Evolutionary conservation across 345 rosid genomes (phyloP).

Genomic region (Garcia nutans): DNA sequence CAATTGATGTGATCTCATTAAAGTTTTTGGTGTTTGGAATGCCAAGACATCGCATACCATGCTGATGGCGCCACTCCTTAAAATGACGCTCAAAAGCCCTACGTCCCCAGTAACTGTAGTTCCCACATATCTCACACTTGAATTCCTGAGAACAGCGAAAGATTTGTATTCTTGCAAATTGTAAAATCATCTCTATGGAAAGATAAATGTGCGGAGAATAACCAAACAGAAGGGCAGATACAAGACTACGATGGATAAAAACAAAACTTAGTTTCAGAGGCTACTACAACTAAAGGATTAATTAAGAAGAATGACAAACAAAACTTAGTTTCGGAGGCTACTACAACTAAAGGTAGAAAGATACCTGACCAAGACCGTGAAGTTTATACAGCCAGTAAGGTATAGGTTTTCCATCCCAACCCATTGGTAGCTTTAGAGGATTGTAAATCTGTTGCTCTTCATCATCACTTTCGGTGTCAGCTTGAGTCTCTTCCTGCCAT

Average conservation of each 20-base stretch:
- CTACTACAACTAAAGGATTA: not conserved
- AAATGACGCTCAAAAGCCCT: conserved; percentile 97
- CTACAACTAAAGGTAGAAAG: not conserved
- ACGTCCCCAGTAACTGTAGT: conserved; percentile 96
- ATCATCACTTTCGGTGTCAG: conserved; percentile 95
- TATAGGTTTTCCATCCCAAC: conserved; percentile 99
- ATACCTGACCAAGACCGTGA: conserved; percentile 98
- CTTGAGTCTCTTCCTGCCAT: conserved; percentile 81
- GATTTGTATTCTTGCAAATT: not conserved
- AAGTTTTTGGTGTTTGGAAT: conserved; percentile 99
- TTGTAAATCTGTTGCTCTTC: conserved; percentile 92
- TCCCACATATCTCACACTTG: conserved; percentile 94
- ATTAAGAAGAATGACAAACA: not conserved
- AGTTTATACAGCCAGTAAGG: conserved; percentile 99
- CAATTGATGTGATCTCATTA: conserved; percentile 89
- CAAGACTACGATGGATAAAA: not conserved
- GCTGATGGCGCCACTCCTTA: conserved; percentile 98
- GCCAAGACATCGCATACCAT: conserved; percentile 98
- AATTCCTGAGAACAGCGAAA: conserved; percentile 56
- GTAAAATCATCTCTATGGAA: not conserved
- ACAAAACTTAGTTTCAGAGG: not conserved
- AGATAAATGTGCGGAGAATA: not conserved
- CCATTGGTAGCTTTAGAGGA: conserved; percentile 95
- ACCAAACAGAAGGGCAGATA: not conserved
- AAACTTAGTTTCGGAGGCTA: not conserved